These are phyloP conservation scores for Cyclotella atomus DNA, from an alignment of 108 stramenopile species.

Conservation along the genomic window DNA sequence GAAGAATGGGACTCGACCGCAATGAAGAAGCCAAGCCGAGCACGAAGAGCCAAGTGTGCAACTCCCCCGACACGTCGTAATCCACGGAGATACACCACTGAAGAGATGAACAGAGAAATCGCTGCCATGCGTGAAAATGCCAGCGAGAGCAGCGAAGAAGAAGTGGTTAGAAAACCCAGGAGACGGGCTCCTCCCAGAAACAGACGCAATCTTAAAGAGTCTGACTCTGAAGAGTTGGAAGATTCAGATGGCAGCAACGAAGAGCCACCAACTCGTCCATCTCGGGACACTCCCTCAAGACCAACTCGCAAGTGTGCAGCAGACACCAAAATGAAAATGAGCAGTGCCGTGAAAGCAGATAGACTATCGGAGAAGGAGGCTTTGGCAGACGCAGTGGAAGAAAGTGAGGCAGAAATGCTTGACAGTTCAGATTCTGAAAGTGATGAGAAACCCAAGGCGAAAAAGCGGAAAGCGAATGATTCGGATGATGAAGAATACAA, in stretches of 20 bases:
- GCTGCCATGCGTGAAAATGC: not conserved
- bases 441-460: not conserved
- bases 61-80: not conserved
- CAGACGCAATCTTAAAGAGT: not conserved
- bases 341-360: slow-evolving; percentile 23
- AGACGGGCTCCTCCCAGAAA: not conserved
- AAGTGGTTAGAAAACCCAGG: not conserved
- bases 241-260: not conserved
- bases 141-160: not conserved
- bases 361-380: slow-evolving; percentile 42
- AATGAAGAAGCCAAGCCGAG: not conserved
- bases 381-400: slow-evolving; percentile 33
- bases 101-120: slow-evolving; percentile 33
- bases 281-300: slow-evolving; percentile 12
- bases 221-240: slow-evolving; percentile 10
- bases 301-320: slow-evolving; percentile 27
- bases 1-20: not conserved
- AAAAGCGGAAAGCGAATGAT: slow-evolving; percentile 12
- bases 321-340: slow-evolving; percentile 27
- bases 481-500: slow-evolving; percentile 45
- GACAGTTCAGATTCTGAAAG: not conserved
- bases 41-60: not conserved
- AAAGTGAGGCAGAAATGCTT: slow-evolving; percentile 40
- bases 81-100: slow-evolving; percentile 25
- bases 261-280: not conserved